Evolutionary conservation across 352 stramenopile genomes (phyloP).

Genomic region (Peronospora farinosa): DNA sequence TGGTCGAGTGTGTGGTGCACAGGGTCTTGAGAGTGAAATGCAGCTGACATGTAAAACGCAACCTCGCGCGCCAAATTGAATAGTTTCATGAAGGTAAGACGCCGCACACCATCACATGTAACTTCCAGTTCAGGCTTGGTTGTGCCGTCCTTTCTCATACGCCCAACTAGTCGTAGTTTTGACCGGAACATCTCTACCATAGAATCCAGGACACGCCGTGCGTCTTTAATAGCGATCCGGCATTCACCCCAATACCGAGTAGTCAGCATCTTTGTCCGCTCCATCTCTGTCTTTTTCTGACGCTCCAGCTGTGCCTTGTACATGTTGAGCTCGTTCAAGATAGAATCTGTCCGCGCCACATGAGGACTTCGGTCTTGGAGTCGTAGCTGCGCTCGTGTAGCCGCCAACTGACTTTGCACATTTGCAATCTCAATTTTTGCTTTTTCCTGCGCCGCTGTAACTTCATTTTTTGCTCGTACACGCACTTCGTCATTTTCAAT

Average conservation of each 20-base stretch:
- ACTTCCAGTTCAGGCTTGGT: conserved; percentile 30
- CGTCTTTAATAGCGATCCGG: conserved; percentile 49
- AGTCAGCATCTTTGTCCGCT: conserved; percentile 39
- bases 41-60: conserved; percentile 45
- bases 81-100: conserved; percentile 61
- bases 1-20: conserved; percentile 41
- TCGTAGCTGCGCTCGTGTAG: conserved; percentile 43
- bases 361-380: conserved; percentile 56
- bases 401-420: conserved; percentile 36
- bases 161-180: conserved; percentile 45
- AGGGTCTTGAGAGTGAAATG: conserved; percentile 38
- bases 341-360: conserved; percentile 38
- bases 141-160: conserved; percentile 12
- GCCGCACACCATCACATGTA: conserved; percentile 46
- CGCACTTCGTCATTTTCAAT: conserved; percentile 71
- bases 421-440: conserved; percentile 40
- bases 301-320: conserved; percentile 46
- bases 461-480: conserved; percentile 44
- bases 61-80: conserved; percentile 46
- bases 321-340: conserved; percentile 39
- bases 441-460: conserved; percentile 46
- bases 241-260: conserved; percentile 47
- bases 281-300: conserved; percentile 43
- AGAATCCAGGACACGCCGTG: conserved; percentile 39
- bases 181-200: conserved; percentile 38